Conservation (phyloP, 768 basidiomycete genomes). For the Lactarius tabidus region DNA sequence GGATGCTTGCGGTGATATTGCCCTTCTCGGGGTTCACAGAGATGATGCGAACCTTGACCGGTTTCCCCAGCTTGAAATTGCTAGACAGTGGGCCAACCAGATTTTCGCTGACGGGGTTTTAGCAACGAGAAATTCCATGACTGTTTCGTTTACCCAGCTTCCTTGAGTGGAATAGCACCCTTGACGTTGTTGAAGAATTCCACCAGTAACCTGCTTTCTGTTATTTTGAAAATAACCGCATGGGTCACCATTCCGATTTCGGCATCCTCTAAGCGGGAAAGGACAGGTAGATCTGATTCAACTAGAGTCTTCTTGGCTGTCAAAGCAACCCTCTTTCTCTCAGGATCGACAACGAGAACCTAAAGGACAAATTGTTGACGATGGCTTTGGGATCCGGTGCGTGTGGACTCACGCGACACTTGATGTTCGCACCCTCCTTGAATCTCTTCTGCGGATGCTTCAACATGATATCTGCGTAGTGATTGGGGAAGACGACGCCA, state of each 20-base stretch:
- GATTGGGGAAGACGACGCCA: constrained; percentile 90
- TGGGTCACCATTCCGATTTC: constrained; percentile 68
- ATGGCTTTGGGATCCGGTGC: not conserved
- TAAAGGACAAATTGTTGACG: constrained; percentile 31
- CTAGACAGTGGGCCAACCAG: constrained; percentile 51
- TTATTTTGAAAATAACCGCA: constrained; percentile 79
- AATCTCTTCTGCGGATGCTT: constrained; percentile 92
- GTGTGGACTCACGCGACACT: constrained; percentile 66
- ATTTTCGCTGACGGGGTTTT: constrained; percentile 53
- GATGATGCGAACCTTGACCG: constrained; percentile 79
- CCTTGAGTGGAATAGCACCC: constrained; percentile 73
- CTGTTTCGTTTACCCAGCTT: constrained; percentile 63
- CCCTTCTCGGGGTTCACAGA: constrained; percentile 52
- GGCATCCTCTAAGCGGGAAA: constrained; percentile 63
- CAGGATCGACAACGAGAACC: constrained; percentile 81
- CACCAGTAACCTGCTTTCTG: constrained; percentile 74
- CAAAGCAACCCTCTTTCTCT: constrained; percentile 73
- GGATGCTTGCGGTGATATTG: constrained; percentile 80
- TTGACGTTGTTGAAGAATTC: constrained; percentile 90
- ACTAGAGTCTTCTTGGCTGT: constrained; percentile 91
- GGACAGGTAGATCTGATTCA: constrained; percentile 69
- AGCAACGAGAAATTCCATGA: constrained; percentile 6
- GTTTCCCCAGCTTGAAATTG: constrained; percentile 74
- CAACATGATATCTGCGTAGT: constrained; percentile 92
- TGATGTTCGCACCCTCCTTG: constrained; percentile 76